phyloP scores from a whole-genome alignment of 768 basidiomycete genomes.

The Fibroporia radiculosa region DNA sequence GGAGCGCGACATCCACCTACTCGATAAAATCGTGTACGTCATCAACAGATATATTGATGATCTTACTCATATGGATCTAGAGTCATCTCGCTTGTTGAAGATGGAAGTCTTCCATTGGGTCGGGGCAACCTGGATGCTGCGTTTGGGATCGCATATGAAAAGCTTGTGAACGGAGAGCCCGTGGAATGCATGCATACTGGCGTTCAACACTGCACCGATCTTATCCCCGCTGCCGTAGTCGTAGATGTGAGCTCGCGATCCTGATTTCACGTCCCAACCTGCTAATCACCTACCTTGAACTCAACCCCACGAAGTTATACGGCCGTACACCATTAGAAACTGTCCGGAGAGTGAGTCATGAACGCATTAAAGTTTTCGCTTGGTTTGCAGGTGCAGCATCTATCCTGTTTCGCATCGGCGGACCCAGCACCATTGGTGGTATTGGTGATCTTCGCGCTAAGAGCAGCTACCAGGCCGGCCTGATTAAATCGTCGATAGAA shows the following conservation, averaged over 20 bases:
- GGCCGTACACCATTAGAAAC: not conserved
- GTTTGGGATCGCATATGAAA: conserved; percentile 7
- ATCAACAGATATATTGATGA: not conserved
- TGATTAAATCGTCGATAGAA: not conserved
- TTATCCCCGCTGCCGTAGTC: conserved; percentile 8
- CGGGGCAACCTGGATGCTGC: not conserved
- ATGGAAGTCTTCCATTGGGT: not conserved
- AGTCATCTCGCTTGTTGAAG: conserved; percentile 5
- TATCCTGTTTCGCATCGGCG: conserved; percentile 4
- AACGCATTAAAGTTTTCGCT: conserved; percentile 6
- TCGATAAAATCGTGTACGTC: not conserved
- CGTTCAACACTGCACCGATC: not conserved
- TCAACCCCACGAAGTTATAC: conserved; percentile 5
- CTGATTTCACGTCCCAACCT: not conserved
- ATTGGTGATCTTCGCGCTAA: conserved; percentile 5
- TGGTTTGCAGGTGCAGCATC: conserved; percentile 8
- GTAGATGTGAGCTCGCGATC: conserved; percentile 11
- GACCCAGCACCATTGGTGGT: conserved; percentile 9
- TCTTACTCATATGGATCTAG: not conserved
- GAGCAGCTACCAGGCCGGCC: conserved; percentile 3
- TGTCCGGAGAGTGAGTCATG: conserved; percentile 5
- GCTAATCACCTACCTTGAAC: too few relatives aligned
- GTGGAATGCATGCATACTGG: conserved; percentile 7
- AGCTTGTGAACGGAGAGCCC: conserved; percentile 2
- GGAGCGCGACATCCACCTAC: not conserved